A percentile compares a stretch with the other conserved stretches of the same genome.
Evolutionary conservation across 257 asterid species (phyloP).

Genomic region (Petrea volubilis): DNA sequence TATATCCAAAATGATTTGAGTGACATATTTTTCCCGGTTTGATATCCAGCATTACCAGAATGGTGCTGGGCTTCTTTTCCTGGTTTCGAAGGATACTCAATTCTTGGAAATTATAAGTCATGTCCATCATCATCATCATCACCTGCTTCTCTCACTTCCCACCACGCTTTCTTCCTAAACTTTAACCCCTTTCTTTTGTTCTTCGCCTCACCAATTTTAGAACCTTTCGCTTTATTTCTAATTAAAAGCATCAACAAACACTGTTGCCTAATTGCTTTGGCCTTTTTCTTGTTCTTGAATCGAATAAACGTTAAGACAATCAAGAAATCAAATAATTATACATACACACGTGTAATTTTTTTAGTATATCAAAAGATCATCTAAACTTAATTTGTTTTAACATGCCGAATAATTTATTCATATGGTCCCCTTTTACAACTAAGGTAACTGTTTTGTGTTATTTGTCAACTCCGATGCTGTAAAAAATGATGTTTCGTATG

Average conservation of each 20-base stretch:
- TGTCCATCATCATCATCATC: constrained; percentile 17
- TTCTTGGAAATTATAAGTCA: background rate
- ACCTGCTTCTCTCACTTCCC: constrained; percentile 22
- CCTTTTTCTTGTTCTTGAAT: background rate
- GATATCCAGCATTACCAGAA: no score
- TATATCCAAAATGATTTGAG: no score
- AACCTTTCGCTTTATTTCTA: constrained; percentile 21
- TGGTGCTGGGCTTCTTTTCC: background rate
- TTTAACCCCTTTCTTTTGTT: constrained; percentile 5
- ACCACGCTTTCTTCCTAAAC: constrained; percentile 23
- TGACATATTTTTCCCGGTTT: no score
- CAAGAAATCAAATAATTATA: background rate
- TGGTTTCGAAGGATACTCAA: background rate
- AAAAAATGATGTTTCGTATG: constrained; percentile 14
- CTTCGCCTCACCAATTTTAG: constrained; percentile 10
- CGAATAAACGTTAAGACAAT: background rate
- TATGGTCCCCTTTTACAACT: constrained; percentile 16
- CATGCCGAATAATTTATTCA: no score
- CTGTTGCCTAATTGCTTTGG: background rate
- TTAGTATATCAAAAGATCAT: no score
- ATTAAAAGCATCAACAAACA: background rate
- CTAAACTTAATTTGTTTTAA: no score
- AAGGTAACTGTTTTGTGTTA: background rate
- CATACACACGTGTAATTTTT: background rate
- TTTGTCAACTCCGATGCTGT: constrained; percentile 23